Conservation (phyloP, 1,284 basidiomycete species). For the Ustilago crameri region DNA sequence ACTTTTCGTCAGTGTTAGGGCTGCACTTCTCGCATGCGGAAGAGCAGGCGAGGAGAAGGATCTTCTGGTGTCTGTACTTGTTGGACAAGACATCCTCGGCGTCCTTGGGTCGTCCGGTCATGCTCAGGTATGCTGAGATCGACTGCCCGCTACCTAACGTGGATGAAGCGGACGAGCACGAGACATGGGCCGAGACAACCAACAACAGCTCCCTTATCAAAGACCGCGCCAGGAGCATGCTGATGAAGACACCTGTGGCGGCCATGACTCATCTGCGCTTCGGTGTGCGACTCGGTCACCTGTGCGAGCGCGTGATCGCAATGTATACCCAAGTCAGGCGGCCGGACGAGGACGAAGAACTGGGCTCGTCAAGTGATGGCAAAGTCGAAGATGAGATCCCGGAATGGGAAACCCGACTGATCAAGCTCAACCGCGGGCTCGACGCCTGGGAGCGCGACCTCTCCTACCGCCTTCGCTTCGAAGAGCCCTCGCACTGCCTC, state of each 20-base stretch:
- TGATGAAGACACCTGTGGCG: slow-evolving; percentile 42
- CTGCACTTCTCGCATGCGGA: slow-evolving; percentile 45
- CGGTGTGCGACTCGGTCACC: slow-evolving; percentile 35
- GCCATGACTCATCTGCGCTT: slow-evolving; percentile 41
- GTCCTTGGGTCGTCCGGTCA: slow-evolving; percentile 52
- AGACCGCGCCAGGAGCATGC: slow-evolving; percentile 27
- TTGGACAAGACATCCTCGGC: slow-evolving; percentile 55
- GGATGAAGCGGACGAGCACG: slow-evolving; percentile 49
- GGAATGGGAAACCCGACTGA: slow-evolving; percentile 34
- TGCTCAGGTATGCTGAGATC: slow-evolving; percentile 54
- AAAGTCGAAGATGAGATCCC: slow-evolving; percentile 10
- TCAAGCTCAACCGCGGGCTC: slow-evolving; percentile 28
- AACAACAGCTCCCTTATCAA: slow-evolving; percentile 48
- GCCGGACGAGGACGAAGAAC: slow-evolving; percentile 16
- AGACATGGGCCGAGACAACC: slow-evolving; percentile 49
- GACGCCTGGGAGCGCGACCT: slow-evolving; percentile 37
- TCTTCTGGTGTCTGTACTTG: slow-evolving; percentile 53
- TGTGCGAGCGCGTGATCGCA: slow-evolving; percentile 49
- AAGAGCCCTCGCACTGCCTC: slow-evolving; percentile 34
- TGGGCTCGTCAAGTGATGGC: not conserved
- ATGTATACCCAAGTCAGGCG: slow-evolving; percentile 50
- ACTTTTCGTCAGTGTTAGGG: slow-evolving; percentile 39
- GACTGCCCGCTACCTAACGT: slow-evolving; percentile 53
- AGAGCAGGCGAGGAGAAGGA: slow-evolving; percentile 47
- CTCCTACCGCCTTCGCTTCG: slow-evolving; percentile 34